Base-by-base conservation (phyloP, 805 yeast genomes). In the Starmera amethionina region DNA sequence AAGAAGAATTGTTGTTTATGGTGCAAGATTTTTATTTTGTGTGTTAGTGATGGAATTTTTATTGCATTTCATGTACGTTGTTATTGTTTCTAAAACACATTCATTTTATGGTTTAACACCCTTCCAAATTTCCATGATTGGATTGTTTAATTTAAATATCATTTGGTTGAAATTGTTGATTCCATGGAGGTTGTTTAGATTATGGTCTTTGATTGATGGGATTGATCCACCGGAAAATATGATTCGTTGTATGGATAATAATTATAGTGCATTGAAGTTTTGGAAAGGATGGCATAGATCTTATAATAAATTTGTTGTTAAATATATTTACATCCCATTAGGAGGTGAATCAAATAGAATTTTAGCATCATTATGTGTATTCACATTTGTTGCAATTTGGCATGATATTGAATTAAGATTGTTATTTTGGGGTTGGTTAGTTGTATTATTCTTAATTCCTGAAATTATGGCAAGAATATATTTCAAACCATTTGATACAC, bases 281-380 rank as follows among this genome's bases (percentile, higher is more conserved):
- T 93, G 99, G 99, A 73, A 97, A 56, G 95, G 96, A 4, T 93
- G 99, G 99, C 99, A 93, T 62, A 75, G 97, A 54, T 82, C 95
- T 37, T 93, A 69, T 64, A 89, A 90, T 62, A 74, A 82, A 49
- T 93, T 96, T 95, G 82, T 85, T 30, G 73, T 84, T 22, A 71
- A 95, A 45, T 93, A 93, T 59, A 73, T 93, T 33, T 93, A 93
- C 52, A 71, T 93, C 18, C 98, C 98, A 3, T 63, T 93, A 44
- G 97, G 97, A 10, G 96, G 97, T 0, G 70, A 83, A 0, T 65
- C 62, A 8, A 74, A 79, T 50, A 70, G 97, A 46, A 62, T 90
- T 8, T 49, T 83, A 37, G 88, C 90, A 45, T 78, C 89, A 10
- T 63, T 90, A 30, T 75, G 89, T 10, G 97, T 90, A 13, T 93